phyloP scores from a whole-genome alignment of 2,329 filamentous ascomycete species.

The Aspergillus nomiae region DNA sequence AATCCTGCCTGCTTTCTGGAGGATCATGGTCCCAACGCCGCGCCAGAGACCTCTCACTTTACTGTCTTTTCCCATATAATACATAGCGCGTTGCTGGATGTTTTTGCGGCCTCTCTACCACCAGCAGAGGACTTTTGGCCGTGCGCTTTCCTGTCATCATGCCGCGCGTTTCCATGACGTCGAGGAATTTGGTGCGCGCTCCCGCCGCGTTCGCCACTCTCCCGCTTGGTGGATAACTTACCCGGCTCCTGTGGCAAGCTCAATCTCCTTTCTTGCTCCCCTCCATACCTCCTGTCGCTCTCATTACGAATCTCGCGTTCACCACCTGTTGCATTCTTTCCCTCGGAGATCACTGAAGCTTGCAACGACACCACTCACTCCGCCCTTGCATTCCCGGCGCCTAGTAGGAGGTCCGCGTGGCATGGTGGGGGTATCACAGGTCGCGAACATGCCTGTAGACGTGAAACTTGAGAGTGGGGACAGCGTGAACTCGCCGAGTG shows the following conservation, averaged over 20 bases:
- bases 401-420: conserved; percentile 6
- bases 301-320: neutral
- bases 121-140: conserved; percentile 25
- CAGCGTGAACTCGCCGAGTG: neutral
- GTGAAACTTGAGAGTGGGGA: conserved; percentile 1
- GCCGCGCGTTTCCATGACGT: conserved; percentile 27
- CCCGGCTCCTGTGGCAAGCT: conserved; percentile 30
- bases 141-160: conserved; percentile 32
- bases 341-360: conserved; percentile 14
- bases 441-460: neutral
- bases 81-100: conserved; percentile 31
- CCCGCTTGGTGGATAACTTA: conserved; percentile 28
- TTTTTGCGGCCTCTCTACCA: conserved; percentile 25
- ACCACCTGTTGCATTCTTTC: conserved; percentile 17
- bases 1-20: neutral
- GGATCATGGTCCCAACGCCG: neutral
- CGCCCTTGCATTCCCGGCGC: conserved; percentile 6
- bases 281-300: conserved; percentile 2
- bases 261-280: conserved; percentile 9
- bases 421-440: neutral
- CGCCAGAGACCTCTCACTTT: neutral
- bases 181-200: conserved; percentile 24
- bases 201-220: conserved; percentile 28
- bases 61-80: neutral
- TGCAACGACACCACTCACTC: conserved; percentile 7